Percentiles rank a stretch among this genome's conserved stretches.
Evolutionary conservation across 495 filamentous ascomycete genomes (phyloP).

Genomic region (Penicillium cosmopolitanum): DNA sequence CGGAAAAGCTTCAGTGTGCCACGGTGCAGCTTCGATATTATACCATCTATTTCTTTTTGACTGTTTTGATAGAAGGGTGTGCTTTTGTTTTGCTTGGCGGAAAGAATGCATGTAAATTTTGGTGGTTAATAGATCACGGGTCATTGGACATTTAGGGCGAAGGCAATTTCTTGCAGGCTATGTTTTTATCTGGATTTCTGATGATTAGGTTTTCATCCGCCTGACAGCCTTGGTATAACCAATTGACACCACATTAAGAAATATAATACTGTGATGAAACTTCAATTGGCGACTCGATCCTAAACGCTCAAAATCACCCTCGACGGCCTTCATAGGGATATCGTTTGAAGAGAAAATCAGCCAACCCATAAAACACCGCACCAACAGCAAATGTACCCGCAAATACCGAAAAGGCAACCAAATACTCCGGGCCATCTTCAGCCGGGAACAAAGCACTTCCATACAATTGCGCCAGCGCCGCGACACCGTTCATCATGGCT

Average conservation of each 20-base stretch:
- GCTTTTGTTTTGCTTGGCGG: slow-evolving; percentile 12
- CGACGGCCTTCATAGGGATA: slow-evolving; percentile 5
- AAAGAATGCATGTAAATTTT: slow-evolving; percentile 27
- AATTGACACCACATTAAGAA: slow-evolving; percentile 20
- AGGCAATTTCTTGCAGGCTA: slow-evolving; percentile 19
- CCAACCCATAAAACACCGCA: background rate
- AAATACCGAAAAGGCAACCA: slow-evolving; percentile 12
- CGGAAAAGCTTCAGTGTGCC: slow-evolving; percentile 3
- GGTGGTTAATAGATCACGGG: slow-evolving; percentile 23
- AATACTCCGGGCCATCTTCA: slow-evolving; percentile 12
- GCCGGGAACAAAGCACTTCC: slow-evolving; percentile 14
- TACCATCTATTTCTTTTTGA: slow-evolving; percentile 9
- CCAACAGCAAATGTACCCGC: background rate
- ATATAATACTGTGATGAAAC: background rate
- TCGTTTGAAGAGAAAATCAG: slow-evolving; percentile 11
- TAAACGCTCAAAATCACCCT: background rate
- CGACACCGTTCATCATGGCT: slow-evolving; percentile 6
- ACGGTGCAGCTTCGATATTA: slow-evolving; percentile 10
- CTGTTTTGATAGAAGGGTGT: slow-evolving; percentile 23
- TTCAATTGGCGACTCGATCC: background rate
- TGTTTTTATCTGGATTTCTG: slow-evolving; percentile 21
- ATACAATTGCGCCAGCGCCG: slow-evolving; percentile 15
- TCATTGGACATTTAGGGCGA: slow-evolving; percentile 21
- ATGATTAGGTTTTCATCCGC: slow-evolving; percentile 27
- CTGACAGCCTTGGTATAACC: slow-evolving; percentile 26